Evolutionary conservation across 441 rosid species (phyloP), one percentile per base, ranked within the genome.

Genomic region (Isatis lusitanica): DNA sequence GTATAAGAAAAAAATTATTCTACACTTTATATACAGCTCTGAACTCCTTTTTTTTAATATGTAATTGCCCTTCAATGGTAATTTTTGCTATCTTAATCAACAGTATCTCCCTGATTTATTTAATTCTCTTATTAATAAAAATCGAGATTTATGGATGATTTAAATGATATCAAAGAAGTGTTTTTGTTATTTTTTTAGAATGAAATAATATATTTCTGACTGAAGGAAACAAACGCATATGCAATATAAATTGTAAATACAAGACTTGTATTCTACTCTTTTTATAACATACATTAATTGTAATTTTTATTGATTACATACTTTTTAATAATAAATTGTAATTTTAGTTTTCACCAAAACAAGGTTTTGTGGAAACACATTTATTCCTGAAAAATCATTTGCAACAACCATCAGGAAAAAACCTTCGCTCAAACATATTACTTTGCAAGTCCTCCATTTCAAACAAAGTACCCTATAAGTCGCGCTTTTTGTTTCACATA

Each of bases 371-470:
- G 21, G 65, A 73, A n/a, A 21, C 4, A 4, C 71, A 73, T 0
- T 30, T 30, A 3, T 9, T 10, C 4, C 9, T 61, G 7, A 52
- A 8, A 6, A 39, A n/a, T 7, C 76, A 71, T 43, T 11, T 5
- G 39, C 71, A 64, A 5, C 21, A 31, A 35, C 71, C 71, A 44
- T 73, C 65, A 15, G 65, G 24, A n/a, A n/a, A 5, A 73, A 73
- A 10, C 65, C 65, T 73, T 73, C 76, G 4, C 39, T 46, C 0
- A 44, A 33, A 44, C 76, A 64, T 1, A 55, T 58, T 18, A 5
- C 1, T 7, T 9, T 40, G 47, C 76, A 73, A n/a, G 0, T 21
- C 1, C 7, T 55, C 76, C 58, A 73, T 4, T 15, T 73, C 9
- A 1, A 0, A 15, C 64, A 73, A 7, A 65, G 0, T 56, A 59